A percentile compares a stretch with the other conserved stretches of the same genome.
Evolutionary conservation across 1,284 basidiomycete species (phyloP).

Genomic region (Sanghuangporus baumii): DNA sequence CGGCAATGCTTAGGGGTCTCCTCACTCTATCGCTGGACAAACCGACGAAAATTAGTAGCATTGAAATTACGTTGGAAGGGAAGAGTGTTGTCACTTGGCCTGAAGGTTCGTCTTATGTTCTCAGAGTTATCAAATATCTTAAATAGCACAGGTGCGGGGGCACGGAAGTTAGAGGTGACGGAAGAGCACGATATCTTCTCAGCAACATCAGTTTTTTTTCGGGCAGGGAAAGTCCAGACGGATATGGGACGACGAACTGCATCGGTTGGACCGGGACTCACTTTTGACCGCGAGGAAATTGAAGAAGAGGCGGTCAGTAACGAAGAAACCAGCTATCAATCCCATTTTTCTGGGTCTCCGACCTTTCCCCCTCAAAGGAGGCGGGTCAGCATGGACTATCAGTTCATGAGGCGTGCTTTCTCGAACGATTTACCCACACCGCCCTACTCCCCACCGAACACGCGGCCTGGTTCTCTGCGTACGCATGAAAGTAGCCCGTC

Average conservation of each 20-base stretch:
- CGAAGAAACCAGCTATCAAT: slow-evolving; percentile 5
- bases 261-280: slow-evolving; percentile 76
- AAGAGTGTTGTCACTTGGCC: slow-evolving; percentile 68
- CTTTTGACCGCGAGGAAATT: slow-evolving; percentile 31
- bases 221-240: slow-evolving; percentile 35
- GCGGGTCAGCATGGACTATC: slow-evolving; percentile 16
- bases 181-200: slow-evolving; percentile 81
- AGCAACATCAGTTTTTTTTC: slow-evolving; percentile 71
- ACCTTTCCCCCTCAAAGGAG: slow-evolving; percentile 16
- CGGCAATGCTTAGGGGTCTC: slow-evolving; percentile 84
- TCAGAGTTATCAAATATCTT: neutral
- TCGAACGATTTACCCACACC: slow-evolving; percentile 9
- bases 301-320: slow-evolving; percentile 24
- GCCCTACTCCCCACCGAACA: slow-evolving; percentile 18
- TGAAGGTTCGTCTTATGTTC: slow-evolving; percentile 57
- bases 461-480: slow-evolving; percentile 3
- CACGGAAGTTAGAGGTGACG: slow-evolving; percentile 70
- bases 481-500: neutral
- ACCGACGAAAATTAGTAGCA: slow-evolving; percentile 82
- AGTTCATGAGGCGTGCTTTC: slow-evolving; percentile 5
- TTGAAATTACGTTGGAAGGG: slow-evolving; percentile 76
- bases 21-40: slow-evolving; percentile 78
- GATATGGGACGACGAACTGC: slow-evolving; percentile 46
- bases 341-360: slow-evolving; percentile 7
- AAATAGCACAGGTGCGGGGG: slow-evolving; percentile 59